Percentiles rank a stretch among this genome's conserved stretches.
These are phyloP conservation scores for Ceratobasidium sp. DNA, from an alignment of 1,284 basidiomycete species.

Conservation along the genomic window DNA sequence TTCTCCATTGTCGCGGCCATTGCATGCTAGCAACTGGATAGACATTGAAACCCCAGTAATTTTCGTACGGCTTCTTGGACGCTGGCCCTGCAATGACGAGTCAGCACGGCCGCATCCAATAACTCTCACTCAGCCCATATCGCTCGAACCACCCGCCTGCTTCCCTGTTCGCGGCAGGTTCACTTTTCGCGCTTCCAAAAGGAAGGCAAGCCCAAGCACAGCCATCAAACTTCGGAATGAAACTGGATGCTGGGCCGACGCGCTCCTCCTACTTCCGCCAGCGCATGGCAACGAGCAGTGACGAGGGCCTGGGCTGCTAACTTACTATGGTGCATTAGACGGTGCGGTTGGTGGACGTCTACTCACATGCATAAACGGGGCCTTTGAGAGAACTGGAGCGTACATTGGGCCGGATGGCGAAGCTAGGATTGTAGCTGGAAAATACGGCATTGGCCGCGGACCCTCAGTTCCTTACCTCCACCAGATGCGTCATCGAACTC, in stretches of 20 bases:
- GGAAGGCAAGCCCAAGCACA: slow-evolving; percentile 87
- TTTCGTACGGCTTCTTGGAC: slow-evolving; percentile 67
- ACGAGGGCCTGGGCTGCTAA: slow-evolving; percentile 89
- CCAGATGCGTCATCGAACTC: background rate
- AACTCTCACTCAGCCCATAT: slow-evolving; percentile 87
- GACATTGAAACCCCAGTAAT: slow-evolving; percentile 8
- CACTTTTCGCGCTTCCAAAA: slow-evolving; percentile 92
- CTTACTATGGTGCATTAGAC: slow-evolving; percentile 88
- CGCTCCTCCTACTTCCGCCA: slow-evolving; percentile 89
- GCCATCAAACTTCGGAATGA: slow-evolving; percentile 93
- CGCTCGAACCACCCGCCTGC: slow-evolving; percentile 68
- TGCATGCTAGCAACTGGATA: slow-evolving; percentile 39
- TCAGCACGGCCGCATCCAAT: slow-evolving; percentile 91
- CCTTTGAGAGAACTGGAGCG: slow-evolving; percentile 74
- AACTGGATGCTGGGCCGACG: slow-evolving; percentile 90
- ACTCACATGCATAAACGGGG: slow-evolving; percentile 93
- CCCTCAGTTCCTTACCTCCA: slow-evolving; percentile 50
- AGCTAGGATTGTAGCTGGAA: slow-evolving; percentile 93
- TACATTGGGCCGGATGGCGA: slow-evolving; percentile 97
- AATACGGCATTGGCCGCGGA: slow-evolving; percentile 96
- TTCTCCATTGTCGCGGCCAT: background rate
- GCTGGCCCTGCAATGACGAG: slow-evolving; percentile 77
- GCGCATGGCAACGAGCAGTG: slow-evolving; percentile 89
- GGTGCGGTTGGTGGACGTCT: slow-evolving; percentile 78
- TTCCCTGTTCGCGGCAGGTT: slow-evolving; percentile 57